Evolutionary conservation across 2,329 filamentous ascomycete genomes (phyloP), one percentile per base, ranked within the genome.

Genomic region (Nemania bipapillata): DNA sequence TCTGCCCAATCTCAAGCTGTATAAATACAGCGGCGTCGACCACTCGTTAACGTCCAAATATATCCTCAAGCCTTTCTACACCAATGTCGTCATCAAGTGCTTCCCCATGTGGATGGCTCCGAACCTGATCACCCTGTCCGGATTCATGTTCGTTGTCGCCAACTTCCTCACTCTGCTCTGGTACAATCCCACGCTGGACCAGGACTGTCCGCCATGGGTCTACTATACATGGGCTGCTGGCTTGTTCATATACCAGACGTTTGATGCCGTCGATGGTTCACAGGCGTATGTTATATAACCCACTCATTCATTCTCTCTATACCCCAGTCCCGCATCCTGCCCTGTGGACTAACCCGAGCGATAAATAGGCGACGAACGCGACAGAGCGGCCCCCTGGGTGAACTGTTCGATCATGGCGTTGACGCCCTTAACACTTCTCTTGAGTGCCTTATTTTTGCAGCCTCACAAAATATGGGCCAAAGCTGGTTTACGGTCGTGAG

Each of bases 31-130:
- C 47, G 89, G 89, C 65, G 92, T 98, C 76, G 96, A 99, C 82
- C 92, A 92, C 80, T 97, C 94, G 68, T 85, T 97, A 70, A 86
- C 93, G 47, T 97, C 94, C 72, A 92, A 91, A 80, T 98, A 97
- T 84, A 88, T 99, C 73, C 85, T 99, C 77, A 98, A 99, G 86
- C 96, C 96, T 7, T 99, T 98, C 83, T 99, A 98, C 86, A 96
- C 90, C 77, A 91, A 97, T 82, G 86, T 96, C 74, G 95, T 97
- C 77, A 97, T 99, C 84, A 90, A 95, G 72, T 91, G 91, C 82
- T 98, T 99, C 80, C 96, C 96, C 52, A 92, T 97, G 89, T 92
- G 86, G 79, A 98, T 99, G 94, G 96, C 96, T 80, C 90, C 90
- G 69, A 92, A 92, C 80, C 81, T 91, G 84, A 97, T 98, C 79